Evolutionary conservation across 208 protist genomes (phyloP), one percentile per base, ranked within the genome.

Genomic region (Polymyxa betae): DNA sequence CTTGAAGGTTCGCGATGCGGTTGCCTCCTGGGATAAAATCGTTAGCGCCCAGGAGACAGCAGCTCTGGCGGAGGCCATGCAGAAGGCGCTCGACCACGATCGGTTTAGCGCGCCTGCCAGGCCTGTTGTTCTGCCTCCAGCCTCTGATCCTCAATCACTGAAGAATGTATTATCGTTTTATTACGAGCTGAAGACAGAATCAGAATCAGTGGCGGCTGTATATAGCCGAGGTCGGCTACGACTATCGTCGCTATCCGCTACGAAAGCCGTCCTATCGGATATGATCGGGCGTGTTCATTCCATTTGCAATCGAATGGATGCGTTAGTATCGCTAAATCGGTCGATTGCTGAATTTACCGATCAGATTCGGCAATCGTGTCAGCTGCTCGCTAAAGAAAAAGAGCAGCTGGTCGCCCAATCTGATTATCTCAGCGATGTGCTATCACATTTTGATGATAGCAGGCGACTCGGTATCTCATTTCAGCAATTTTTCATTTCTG

Each of bases 391-490:
- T 35, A 43, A 35, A 43, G n/a, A 35, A 43, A 82, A 82, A n/a
- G 72, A 82, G 35, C 12, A 5, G 16, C 5, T 82, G 72, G 16
- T 40, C 35, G 5, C 16, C 35, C 72, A 82, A n/a, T 5, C 72
- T 20, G 72, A 82, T 40, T 35, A 82, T 43, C n/a, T 82, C 10
- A 35, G n/a, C 16, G 5, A 82, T 45, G 72, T 82, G 16, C 5
- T 82, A 43, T 82, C 72, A 20, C 72, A 82, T 43, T 82, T 82
- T n/a, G 72, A 82, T 43, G 72, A 82, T 43, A n/a, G 16, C 10
- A 20, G 5, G 5, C n/a, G 72, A n/a, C 16, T 82, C 5, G 72
- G 49, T 60, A 60, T 5, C 49, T 60, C 49, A 60, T 60, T 29
- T 60, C 24, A 24, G 49, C 49, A 5, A 29, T 60, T 24, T 29